Base-by-base conservation (phyloP, 331 rosid species). In the Malus hybrid region DNA sequence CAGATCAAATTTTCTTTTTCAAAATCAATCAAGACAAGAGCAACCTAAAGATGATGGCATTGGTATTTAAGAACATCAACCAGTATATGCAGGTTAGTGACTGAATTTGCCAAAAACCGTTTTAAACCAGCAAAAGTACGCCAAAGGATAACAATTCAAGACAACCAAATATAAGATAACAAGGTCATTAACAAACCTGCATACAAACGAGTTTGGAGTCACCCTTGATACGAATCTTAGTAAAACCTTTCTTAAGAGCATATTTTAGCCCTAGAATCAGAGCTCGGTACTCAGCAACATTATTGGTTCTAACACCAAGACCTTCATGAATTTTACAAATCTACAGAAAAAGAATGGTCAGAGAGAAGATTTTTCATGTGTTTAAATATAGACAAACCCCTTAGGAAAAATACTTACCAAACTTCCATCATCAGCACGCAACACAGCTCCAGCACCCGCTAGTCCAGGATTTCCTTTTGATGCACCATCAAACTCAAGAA, bases 361-460 rank as follows among this genome's bases (percentile, higher is more conserved):
- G 75, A 44, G 63, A 70, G 29, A 22, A 3, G 62, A 76, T 90
- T 88, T 77, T 67, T 56, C 48, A 88, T 88, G 83, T 87, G n/a
- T 39, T 29, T 76, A 22, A 79, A 32, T 42, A 73, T 74, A 68
- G 19, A 54, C 32, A 59, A 74, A 73, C 29, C 31, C 62, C 42
- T 73, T 64, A 54, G 20, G 67, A 32, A 70, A 79, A 76, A 86
- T 65, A 71, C 33, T 60, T 87, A 94, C 99, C 99, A 92, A 65
- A 77, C 84, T 85, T 74, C 99, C 99, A 80, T 90, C 93, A 46
- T 39, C 80, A 39, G 93, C 78, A 60, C 96, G 96, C 72, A 94
- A 67, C 86, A 94, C 88, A 85, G 93, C 99, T 73, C 97, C 99
- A 16, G 97, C 99, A 76, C 99, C 99, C 76, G 99, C 88, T 86